These are phyloP conservation scores for Nakazawaea wickerhamii DNA, from an alignment of 805 yeast species.

Conservation along the genomic window DNA sequence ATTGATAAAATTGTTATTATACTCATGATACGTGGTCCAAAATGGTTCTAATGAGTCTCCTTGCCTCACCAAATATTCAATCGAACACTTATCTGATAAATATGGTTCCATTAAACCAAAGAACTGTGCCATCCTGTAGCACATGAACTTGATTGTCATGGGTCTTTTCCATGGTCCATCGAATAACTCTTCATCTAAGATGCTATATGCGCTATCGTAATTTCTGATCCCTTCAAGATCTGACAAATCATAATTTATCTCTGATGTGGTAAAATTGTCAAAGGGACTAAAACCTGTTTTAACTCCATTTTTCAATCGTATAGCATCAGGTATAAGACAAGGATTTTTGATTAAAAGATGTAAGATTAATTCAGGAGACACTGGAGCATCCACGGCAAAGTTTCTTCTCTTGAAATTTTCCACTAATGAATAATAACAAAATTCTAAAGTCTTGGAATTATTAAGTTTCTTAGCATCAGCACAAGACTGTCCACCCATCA, in stretches of 20 bases:
- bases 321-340: slow-evolving; percentile 23
- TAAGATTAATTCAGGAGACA: slow-evolving; percentile 36
- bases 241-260: slow-evolving; percentile 10
- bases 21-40: slow-evolving; percentile 33
- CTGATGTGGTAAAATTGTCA: slow-evolving; percentile 18
- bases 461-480: slow-evolving; percentile 12
- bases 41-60: slow-evolving; percentile 27
- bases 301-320: slow-evolving; percentile 23
- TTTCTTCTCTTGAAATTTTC: slow-evolving; percentile 43
- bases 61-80: slow-evolving; percentile 40
- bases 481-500: slow-evolving; percentile 22
- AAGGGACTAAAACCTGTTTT: slow-evolving; percentile 9
- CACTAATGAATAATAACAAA: slow-evolving; percentile 37
- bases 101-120: slow-evolving; percentile 30
- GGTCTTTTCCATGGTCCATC: slow-evolving; percentile 43
- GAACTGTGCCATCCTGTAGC: slow-evolving; percentile 49
- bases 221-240: slow-evolving; percentile 8
- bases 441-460: slow-evolving; percentile 7
- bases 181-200: slow-evolving; percentile 24
- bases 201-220: background rate
- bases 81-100: slow-evolving; percentile 31
- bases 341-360: slow-evolving; percentile 32
- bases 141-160: slow-evolving; percentile 50
- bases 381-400: slow-evolving; percentile 42
- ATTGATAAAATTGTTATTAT: slow-evolving; percentile 27